phyloP scores from a whole-genome alignment of 768 basidiomycete species.

The Lyophyllum semitale region DNA sequence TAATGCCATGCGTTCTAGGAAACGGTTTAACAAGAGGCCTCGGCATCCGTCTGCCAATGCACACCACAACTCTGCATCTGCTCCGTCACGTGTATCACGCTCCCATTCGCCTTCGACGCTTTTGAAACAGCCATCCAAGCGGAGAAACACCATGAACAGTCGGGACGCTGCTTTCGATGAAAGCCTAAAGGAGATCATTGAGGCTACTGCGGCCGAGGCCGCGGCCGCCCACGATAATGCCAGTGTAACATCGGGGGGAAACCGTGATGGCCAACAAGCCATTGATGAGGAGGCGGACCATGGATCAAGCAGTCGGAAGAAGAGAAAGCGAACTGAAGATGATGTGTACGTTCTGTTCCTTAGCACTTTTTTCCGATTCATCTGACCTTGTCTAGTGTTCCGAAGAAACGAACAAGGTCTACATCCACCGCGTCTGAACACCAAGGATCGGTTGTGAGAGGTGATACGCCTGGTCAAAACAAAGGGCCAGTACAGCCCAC shows the following conservation, averaged over 20 bases:
- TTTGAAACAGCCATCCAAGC: slow-evolving; percentile 72
- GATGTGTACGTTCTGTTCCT: slow-evolving; percentile 55
- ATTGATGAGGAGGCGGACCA: slow-evolving; percentile 52
- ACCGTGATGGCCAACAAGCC: slow-evolving; percentile 36
- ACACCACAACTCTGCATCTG: slow-evolving; percentile 48
- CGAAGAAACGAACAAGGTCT: slow-evolving; percentile 78
- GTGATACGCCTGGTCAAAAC: slow-evolving; percentile 40
- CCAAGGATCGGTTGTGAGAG: slow-evolving; percentile 39
- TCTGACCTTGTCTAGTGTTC: slow-evolving; percentile 31
- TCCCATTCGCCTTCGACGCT: slow-evolving; percentile 69
- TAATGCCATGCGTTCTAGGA: slow-evolving; percentile 41
- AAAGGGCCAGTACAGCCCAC: slow-evolving; percentile 30
- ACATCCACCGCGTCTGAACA: slow-evolving; percentile 71
- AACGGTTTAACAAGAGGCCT: slow-evolving; percentile 61
- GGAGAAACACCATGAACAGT: slow-evolving; percentile 97
- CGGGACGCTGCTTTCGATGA: slow-evolving; percentile 93
- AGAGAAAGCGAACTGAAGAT: slow-evolving; percentile 77
- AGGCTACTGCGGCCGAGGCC: slow-evolving; percentile 73
- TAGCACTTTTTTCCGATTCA: neutral
- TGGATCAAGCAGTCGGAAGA: slow-evolving; percentile 48
- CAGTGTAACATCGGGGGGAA: slow-evolving; percentile 33
- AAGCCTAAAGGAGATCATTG: slow-evolving; percentile 75
- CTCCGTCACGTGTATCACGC: slow-evolving; percentile 65
- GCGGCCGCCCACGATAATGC: slow-evolving; percentile 50
- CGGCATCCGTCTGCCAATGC: slow-evolving; percentile 68